Percentiles rank a stretch among this genome's conserved stretches.
Conservation (phyloP, 192 early-diverging fungal genomes). For the Coemansia sp. region DNA sequence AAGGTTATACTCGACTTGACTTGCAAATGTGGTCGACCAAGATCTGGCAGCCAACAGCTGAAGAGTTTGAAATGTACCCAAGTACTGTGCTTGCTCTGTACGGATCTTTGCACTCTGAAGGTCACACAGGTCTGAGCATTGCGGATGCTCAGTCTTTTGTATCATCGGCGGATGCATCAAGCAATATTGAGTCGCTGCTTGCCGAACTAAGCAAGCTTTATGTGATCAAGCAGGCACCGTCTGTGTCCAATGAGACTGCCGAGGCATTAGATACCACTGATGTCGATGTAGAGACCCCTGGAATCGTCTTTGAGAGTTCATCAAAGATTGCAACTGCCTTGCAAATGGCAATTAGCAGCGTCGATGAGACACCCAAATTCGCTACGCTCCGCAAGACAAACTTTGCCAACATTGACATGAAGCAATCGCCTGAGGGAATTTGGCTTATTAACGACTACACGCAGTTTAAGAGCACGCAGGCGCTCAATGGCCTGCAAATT, state of each 20-base stretch:
- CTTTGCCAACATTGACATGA: not conserved
- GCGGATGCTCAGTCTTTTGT: not conserved
- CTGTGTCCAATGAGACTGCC: not conserved
- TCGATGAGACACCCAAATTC: not conserved
- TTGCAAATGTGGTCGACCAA: not conserved
- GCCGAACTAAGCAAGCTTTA: not conserved
- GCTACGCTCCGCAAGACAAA: not conserved
- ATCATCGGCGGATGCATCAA: not conserved
- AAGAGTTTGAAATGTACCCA: not conserved
- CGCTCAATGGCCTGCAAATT: not conserved
- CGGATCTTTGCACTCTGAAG: not conserved
- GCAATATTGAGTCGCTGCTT: not conserved
- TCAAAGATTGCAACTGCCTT: not conserved
- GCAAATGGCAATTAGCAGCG: not conserved
- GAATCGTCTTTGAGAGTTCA: not conserved
- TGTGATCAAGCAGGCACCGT: not conserved
- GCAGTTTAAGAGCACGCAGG: not conserved
- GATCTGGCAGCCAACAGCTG: not conserved
- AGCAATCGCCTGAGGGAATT: not conserved
- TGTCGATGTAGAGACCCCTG: not conserved
- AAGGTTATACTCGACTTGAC: not conserved
- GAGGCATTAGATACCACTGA: not conserved
- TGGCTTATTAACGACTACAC: constrained; percentile 1
- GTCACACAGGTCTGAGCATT: not conserved
- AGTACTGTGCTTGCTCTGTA: not conserved